Percentiles rank a stretch among this genome's conserved stretches.
Evolutionary conservation across 129 eudicot genomes (phyloP).

Genomic region (Sambucus nigra): DNA sequence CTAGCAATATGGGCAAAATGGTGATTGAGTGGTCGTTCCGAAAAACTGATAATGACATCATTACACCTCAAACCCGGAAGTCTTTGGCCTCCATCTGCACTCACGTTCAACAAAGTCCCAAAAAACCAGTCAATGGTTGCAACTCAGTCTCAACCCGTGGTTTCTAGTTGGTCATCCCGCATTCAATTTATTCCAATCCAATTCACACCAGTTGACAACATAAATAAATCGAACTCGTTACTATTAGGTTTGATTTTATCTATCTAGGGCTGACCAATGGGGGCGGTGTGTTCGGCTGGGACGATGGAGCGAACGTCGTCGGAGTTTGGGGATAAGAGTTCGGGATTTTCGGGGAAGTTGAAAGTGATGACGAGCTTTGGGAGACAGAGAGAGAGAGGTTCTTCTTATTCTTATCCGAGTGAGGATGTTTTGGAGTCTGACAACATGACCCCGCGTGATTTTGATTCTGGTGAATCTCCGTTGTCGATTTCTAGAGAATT

Average conservation of each 20-base stretch:
- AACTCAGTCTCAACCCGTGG: too few species aligned
- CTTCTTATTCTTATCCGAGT: conserved; percentile 21
- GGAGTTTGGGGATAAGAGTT: conserved; percentile 20
- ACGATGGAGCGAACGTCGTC: conserved; percentile 26
- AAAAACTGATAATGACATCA: neutral
- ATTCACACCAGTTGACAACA: neutral
- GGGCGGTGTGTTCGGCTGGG: conserved; percentile 82
- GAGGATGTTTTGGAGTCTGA: conserved; percentile 18
- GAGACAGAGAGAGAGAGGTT: conserved; percentile 24
- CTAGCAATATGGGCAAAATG: too few species aligned
- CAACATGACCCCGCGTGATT: conserved; percentile 20
- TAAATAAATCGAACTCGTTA: neutral
- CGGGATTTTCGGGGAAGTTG: conserved; percentile 61
- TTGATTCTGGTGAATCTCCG: conserved; percentile 53
- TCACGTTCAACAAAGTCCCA: too few species aligned
- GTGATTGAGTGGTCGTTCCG: neutral
- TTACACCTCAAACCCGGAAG: neutral
- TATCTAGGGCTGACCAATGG: conserved; percentile 57
- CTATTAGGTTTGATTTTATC: neutral
- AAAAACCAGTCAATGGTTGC: too few species aligned
- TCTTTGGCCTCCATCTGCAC: neutral
- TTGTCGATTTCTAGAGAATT: conserved; percentile 56
- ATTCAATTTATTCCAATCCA: neutral
- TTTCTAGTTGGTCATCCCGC: too few species aligned
- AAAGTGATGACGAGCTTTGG: conserved; percentile 47